A percentile compares a stretch with the other conserved stretches of the same genome.
Evolutionary conservation across 2,329 filamentous ascomycete genomes (phyloP).

Genomic region (Penicillium sp.): DNA sequence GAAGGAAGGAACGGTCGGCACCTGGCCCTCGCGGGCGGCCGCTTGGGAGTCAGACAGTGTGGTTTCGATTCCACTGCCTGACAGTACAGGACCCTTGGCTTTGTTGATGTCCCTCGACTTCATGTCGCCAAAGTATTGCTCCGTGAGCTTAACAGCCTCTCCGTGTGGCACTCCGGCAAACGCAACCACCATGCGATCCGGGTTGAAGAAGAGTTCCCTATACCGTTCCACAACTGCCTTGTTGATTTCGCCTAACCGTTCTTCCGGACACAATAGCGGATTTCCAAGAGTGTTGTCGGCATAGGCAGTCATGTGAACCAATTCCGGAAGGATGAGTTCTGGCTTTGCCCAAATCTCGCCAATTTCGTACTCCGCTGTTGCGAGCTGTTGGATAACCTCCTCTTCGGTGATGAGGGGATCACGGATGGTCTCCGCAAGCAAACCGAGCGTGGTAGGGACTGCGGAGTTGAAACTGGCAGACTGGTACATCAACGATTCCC

Average conservation of each 20-base stretch:
- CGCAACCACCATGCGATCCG: constrained; percentile 88
- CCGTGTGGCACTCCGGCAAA: constrained; percentile 87
- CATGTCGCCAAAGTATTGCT: constrained; percentile 93
- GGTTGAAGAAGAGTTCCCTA: constrained; percentile 76
- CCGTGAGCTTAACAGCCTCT: constrained; percentile 73
- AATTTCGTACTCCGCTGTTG: constrained; percentile 93
- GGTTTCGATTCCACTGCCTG: constrained; percentile 59
- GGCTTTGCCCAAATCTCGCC: constrained; percentile 97
- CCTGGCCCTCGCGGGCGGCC: constrained; percentile 31
- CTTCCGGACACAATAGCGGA: constrained; percentile 84
- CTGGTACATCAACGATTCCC: constrained; percentile 98
- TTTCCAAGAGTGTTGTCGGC: constrained; percentile 96
- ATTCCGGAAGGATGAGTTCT: constrained; percentile 88
- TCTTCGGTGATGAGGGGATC: constrained; percentile 79
- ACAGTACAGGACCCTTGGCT: constrained; percentile 48
- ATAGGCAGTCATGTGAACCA: constrained; percentile 93
- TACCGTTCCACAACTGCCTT: constrained; percentile 73
- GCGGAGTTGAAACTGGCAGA: constrained; percentile 94
- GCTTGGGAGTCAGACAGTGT: constrained; percentile 32
- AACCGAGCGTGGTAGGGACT: constrained; percentile 73
- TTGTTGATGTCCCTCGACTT: constrained; percentile 52
- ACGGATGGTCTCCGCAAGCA: constrained; percentile 91
- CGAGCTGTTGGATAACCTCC: constrained; percentile 81
- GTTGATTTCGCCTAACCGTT: constrained; percentile 73
- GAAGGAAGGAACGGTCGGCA: constrained; percentile 38